phyloP scores from a whole-genome alignment of 2,329 filamentous ascomycete species.

The Fusarium nisikadoi region DNA sequence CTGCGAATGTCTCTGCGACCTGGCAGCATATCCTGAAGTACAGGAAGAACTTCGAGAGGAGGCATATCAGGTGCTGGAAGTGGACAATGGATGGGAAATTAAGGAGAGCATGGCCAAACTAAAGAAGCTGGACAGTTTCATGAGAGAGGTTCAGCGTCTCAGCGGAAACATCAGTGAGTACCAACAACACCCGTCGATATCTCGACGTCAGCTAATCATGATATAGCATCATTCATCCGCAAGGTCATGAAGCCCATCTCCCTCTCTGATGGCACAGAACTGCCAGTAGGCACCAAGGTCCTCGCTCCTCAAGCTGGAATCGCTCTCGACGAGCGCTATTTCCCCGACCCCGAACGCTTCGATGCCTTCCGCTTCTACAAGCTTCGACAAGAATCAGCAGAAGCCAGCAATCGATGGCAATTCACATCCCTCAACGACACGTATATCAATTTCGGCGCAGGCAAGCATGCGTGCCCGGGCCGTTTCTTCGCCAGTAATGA shows the following conservation, averaged over 20 bases:
- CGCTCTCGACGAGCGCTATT: conserved; percentile 54
- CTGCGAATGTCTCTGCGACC: conserved; percentile 62
- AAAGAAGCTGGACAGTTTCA: conserved; percentile 61
- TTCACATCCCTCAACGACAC: conserved; percentile 56
- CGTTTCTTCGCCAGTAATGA: conserved; percentile 60
- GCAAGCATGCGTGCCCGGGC: conserved; percentile 60
- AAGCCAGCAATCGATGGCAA: conserved; percentile 54
- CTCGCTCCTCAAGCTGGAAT: conserved; percentile 55
- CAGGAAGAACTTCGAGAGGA: conserved; percentile 62
- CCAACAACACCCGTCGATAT: background rate
- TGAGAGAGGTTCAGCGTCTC: conserved; percentile 56
- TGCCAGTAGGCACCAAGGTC: conserved; percentile 56
- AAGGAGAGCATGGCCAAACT: conserved; percentile 58
- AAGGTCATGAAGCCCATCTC: conserved; percentile 58
- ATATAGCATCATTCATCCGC: conserved; percentile 56
- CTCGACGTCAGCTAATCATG: conserved; percentile 25
- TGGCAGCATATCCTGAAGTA: conserved; percentile 59
- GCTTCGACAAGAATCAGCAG: conserved; percentile 52
- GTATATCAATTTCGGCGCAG: conserved; percentile 60
- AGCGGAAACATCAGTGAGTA: conserved; percentile 57
- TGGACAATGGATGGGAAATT: conserved; percentile 54
- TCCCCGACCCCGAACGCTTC: conserved; percentile 55
- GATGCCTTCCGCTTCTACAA: conserved; percentile 62
- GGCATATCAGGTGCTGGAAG: conserved; percentile 54
- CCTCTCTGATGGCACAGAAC: conserved; percentile 57